Evolutionary conservation across 495 filamentous ascomycete species (phyloP), one percentile per base, ranked within the genome.

Genomic region (Aeminium ludgeri): DNA sequence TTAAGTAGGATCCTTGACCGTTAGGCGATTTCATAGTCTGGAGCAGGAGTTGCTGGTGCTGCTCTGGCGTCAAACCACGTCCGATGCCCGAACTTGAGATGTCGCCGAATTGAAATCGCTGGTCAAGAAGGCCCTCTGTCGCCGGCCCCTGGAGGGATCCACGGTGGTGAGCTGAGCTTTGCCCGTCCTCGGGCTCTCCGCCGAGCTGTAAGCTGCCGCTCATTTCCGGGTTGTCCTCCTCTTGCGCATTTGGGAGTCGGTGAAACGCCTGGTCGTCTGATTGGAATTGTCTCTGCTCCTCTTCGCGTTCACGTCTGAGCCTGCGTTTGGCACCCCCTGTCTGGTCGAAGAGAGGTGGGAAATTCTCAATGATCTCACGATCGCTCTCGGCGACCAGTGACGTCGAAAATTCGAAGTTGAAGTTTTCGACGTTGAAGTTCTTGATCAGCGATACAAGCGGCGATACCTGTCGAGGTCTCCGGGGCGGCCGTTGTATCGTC

Each of bases 181-280:
- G 66, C 63, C 7, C 54, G 50, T 84, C 84, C 51, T 95, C 86
- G 0, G 86, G 86, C 51, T 93, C 86, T 7, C 86, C 86, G 39
- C 86, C 86, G 13, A 95, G 67, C 40, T 87, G 84, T 27, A 91
- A 66, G 54, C 86, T 95, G 10, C 85, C 82, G 55, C 52, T 48
- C 27, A 78, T 82, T 53, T 84, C 83, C 2, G 74, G 73, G 34
- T 73, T 68, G 30, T 62, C 62, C 8, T 65, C 59, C 5, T 31
- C 25, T n/a, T 55, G 53, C 28, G 29, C 23, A 1, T 47, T 18
- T 7, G 52, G 27, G 0, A 36, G 54, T 16, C 65, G 59, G 44
- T 69, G 65, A 1, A 72, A 44, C 10, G 70, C 49, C 39, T 82
- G 74, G 15, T 60, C 62, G 28, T 78, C 72, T 10, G 61, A 57